A percentile compares a stretch with the other conserved stretches of the same genome.
Conservation (phyloP, 1,139 yeast genomes). For the Candida glucosophila region DNA sequence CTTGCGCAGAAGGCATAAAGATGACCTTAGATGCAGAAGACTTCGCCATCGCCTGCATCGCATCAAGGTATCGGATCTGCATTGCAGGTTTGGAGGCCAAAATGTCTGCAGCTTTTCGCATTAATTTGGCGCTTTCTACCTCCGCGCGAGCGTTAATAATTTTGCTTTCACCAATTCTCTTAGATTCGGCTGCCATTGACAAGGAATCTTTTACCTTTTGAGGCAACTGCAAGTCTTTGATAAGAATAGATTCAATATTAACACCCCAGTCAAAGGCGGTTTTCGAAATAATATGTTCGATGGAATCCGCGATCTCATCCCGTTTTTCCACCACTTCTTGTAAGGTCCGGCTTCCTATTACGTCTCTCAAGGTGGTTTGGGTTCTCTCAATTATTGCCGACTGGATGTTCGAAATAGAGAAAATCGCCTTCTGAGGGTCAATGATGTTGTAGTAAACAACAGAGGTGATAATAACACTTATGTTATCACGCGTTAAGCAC, state of each 20-base stretch:
- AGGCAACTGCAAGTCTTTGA: constrained; percentile 58
- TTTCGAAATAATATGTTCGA: constrained; percentile 53
- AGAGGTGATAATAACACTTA: constrained; percentile 51
- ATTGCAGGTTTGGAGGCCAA: constrained; percentile 70
- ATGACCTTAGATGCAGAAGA: constrained; percentile 57
- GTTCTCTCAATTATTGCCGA: constrained; percentile 63
- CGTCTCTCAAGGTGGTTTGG: constrained; percentile 69
- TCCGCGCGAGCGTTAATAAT: constrained; percentile 71
- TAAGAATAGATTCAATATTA: constrained; percentile 56
- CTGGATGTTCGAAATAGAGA: constrained; percentile 47
- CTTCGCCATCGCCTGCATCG: constrained; percentile 70
- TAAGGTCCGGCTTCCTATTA: constrained; percentile 56
- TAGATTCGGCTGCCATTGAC: constrained; percentile 71
- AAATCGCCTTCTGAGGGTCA: constrained; percentile 63
- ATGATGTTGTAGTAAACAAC: constrained; percentile 62
- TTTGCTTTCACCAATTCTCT: constrained; percentile 71
- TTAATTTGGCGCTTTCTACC: constrained; percentile 66
- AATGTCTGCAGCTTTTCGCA: constrained; percentile 76
- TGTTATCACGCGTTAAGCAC: constrained; percentile 67
- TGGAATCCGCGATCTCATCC: constrained; percentile 63
- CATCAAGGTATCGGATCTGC: constrained; percentile 74
- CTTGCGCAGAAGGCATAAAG: constrained; percentile 57
- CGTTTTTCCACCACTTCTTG: constrained; percentile 73
- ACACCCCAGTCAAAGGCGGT: constrained; percentile 73
- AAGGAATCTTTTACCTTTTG: constrained; percentile 51